Conservation (phyloP, 2,329 filamentous ascomycete genomes). For the Penicillium sumatraense region DNA sequence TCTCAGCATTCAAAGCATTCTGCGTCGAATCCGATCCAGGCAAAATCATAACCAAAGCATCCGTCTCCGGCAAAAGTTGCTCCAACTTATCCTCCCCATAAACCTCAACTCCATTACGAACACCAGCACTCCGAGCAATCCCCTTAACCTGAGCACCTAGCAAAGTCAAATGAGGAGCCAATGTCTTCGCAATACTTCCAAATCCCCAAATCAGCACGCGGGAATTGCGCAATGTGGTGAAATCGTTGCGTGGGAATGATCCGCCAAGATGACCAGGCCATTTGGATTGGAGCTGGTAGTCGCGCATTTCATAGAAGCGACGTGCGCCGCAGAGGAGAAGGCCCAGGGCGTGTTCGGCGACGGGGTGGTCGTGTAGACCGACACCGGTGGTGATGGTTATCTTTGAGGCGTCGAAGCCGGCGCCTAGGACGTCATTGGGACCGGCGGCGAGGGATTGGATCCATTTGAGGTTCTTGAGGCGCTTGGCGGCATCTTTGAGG, state of each 20-base stretch:
- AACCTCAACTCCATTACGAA: constrained; percentile 64
- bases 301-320: constrained; percentile 62
- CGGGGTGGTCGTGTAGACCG: constrained; percentile 67
- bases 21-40: constrained; percentile 62
- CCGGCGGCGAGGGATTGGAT: constrained; percentile 70
- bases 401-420: constrained; percentile 61
- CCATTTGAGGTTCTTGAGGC: constrained; percentile 64
- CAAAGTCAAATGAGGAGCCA: constrained; percentile 58
- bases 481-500: constrained; percentile 61
- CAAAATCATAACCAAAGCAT: constrained; percentile 71
- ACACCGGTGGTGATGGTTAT: constrained; percentile 65
- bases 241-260: constrained; percentile 58
- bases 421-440: constrained; percentile 66
- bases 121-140: constrained; percentile 60
- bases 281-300: constrained; percentile 60
- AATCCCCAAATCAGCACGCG: constrained; percentile 67
- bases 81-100: constrained; percentile 59
- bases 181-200: constrained; percentile 67
- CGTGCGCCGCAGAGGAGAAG: constrained; percentile 51
- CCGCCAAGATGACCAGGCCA: constrained; percentile 68
- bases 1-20: constrained; percentile 60
- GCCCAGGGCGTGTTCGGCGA: constrained; percentile 67
- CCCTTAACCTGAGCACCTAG: constrained; percentile 65
- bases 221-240: constrained; percentile 65
- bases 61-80: constrained; percentile 60